Evolutionary conservation across 495 filamentous ascomycete species (phyloP), one percentile per base, ranked within the genome.

Genomic region (Lophiotrema nucula): DNA sequence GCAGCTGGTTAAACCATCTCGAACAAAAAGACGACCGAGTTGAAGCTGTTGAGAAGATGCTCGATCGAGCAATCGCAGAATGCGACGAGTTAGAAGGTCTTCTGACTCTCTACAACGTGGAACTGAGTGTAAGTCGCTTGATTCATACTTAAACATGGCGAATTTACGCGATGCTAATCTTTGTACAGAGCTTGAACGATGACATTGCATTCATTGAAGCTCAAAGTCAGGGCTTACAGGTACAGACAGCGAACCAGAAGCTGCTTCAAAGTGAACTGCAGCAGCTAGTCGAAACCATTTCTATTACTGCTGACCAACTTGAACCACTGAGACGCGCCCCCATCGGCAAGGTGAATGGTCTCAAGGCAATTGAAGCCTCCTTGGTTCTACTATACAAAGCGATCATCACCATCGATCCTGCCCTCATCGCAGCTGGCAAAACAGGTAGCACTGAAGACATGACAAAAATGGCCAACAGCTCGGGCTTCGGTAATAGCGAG

Each of bases 171-270:
- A 33, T 4, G n/a, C 5, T 31, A 28, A 25, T 45, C 26, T 10
- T 2, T 31, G 12, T 18, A 16, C 56, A 96, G 89, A 97, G 90
- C 42, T 78, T 98, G 2, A 89, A 92, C 51, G 92, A 97, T 28
- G 93, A 98, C 72, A 90, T 98, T 41, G 84, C 91, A 4, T 97
- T 92, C 67, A 97, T 98, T 47, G 93, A 98, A 75, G 89, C 95
- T 8, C 93, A 97, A 69, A 90, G 89, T 4, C 92, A 97, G 73
- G 95, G 93, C 73, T 72, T 98, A 21, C 95, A 97, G 67, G 91
- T 98, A 18, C 92, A 97, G 70, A 90, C 92, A 18, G 91, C 95
- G 19, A 98, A 98, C 66, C 95, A 98, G 72, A 96, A 95, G 73
- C 81, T 95, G 27, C 80, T 98, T 23, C 89, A 91, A 67, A 88